Evolutionary conservation across 2,329 filamentous ascomycete species (phyloP), one percentile per base, ranked within the genome.

Genomic region (Colletotrichum navitas): DNA sequence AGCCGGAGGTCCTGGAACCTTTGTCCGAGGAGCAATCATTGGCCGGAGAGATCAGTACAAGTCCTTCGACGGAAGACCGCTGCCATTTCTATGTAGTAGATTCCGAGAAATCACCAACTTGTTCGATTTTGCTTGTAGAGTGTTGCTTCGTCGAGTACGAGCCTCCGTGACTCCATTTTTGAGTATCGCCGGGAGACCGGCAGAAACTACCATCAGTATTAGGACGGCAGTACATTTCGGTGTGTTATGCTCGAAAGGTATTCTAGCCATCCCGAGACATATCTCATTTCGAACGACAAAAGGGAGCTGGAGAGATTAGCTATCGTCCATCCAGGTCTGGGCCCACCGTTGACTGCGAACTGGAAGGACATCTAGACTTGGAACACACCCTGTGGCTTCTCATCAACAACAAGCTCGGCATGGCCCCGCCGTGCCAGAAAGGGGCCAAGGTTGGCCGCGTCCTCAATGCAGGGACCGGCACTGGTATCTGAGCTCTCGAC

Each of bases 371-470:
- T 8, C 34, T 16, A 77, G 80, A 83, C 61, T 70, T 83, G 0
- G 79, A 81, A 68, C 81, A 83, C 52, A 76, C 81, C n/a, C 69
- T 82, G 0, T 80, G 79, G 58, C 63, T 74, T 0, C 74, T 82
- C 3, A 81, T 79, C 0, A 75, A 79, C 3, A 75, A 77, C 12
- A 79, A 78, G 34, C 74, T 82, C 0, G 79, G 74, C 24, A 49
- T 77, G 0, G 75, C 74, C 0, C 82, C 81, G 0, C 73, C 72
- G 1, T 67, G 56, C n/a, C 66, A 78, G 14, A 55, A 66, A 0
- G 67, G 70, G 6, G 24, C 70, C 0, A 67, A 51, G 1, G 56
- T 67, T 1, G 58, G 26, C 0, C 59, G 75, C 0, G 75, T 77
- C 1, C 72, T 78, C 0, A 77, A 78, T 34, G 65, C 73, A 0